Evolutionary conservation across 1,139 yeast genomes (phyloP), one percentile per base, ranked within the genome.

Genomic region (Lodderomyces orthopsilosis): DNA sequence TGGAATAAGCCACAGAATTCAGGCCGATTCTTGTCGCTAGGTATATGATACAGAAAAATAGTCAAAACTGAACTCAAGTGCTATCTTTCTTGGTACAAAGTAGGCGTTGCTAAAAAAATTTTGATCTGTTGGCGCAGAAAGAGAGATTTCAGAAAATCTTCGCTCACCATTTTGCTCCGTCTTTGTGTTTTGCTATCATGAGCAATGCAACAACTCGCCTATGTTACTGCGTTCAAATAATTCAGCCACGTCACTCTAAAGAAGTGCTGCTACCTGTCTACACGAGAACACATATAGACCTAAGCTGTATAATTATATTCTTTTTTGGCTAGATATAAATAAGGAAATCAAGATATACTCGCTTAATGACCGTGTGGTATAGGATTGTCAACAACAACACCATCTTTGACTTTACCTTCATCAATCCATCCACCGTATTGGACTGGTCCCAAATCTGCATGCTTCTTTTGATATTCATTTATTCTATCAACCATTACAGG

Each of bases 401-500:
- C 95, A 48, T 82, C 82, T 53, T 67, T 66, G 45, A 87, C 75
- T 47, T 73, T 73, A 44, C 88, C 79, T 32, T 74, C 75, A 37
- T 77, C 74, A 45, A 81, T 75, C 95, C 95, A 87, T 37, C 95
- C 95, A 59, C 95, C 95, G 48, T 76, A 75, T 19, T 73, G 60
- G 40, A 83, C 75, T 22, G 73, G 62, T 45, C 77, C 67, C 6
- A 24, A 33, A 40, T 61, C 56, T 24, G 54, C 47, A 13, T 47
- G 50, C 34, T 53, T 41, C 43, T 51, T 43, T 61, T 79, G 79
- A 57, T 62, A 70, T 53, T 75, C 58, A 49, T 76, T 71, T 56
- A 86, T 82, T 66, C 91, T 79, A 43, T 81, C 87, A 55, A 81
- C 83, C 79, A 87, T 80, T 49, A 81, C 79, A 6, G 95, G 95